Base-by-base conservation (phyloP, 2,329 filamentous ascomycete genomes). In the Aspergillus transmontanensis region DNA sequence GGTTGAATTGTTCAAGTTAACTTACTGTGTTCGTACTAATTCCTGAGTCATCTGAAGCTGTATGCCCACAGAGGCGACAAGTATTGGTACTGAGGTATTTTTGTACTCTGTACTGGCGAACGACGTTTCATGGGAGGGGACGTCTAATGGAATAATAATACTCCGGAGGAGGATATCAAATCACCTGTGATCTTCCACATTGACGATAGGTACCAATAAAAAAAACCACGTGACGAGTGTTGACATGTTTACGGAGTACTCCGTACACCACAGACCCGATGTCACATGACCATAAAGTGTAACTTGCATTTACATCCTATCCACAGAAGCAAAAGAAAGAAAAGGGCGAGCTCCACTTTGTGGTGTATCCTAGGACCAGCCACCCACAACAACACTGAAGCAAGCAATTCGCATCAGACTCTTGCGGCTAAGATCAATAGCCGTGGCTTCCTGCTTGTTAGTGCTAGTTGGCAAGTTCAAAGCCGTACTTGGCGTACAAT, bases 261-360 rank as follows among this genome's bases (percentile, higher is more conserved):
- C 23, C 3, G 4, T 26, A 26, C 23, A 7, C 26, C 26, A 6
- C 26, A 28, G 6, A 6, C 6, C 26, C 6, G 26, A 28, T 28
- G 26, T 48, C 45, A 48, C 45, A 48, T 48, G 45, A 48, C 23
- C 6, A 7, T 23, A 3, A 48, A 28, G 43, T 36, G 45, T 48
- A 48, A 26, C 11, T 26, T 28, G 23, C 23, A 14, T 48, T 6
- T 19, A 41, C 48, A 30, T 58, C 56, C 21, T 45, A 11, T 30
- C 30, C 45, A 21, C 19, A 43, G 54, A 36, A 23, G 43, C 28
- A 58, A n/a, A 43, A 36, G 48, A 16, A 34, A 51, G 57, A 21
- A 58, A 58, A 59, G 30, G 57, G 57, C 48, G 45, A 59, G 57
- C 43, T 59, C 45, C 57, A 34, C 57, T 59, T 23, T 34, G 48